Evolutionary conservation across 306 rosid genomes (phyloP), one percentile per base, ranked within the genome.

Genomic region (Comarum palustre): DNA sequence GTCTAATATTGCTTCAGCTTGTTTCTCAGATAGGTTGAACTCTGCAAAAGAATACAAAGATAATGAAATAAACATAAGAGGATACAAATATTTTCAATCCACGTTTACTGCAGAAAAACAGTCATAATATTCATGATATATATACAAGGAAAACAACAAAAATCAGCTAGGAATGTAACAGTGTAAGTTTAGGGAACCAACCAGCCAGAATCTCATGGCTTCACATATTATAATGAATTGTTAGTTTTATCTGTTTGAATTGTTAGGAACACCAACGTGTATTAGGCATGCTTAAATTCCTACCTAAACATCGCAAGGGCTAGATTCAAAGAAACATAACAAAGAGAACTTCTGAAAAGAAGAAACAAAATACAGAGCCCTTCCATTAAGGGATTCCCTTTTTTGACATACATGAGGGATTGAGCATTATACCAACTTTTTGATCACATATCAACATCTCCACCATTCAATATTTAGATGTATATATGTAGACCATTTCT

Each of bases 1-100:
- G 89, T 91, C 99, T 78, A 94, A 69, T 77, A 94, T 84, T 69
- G 99, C 97, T 77, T 94, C 99, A 73, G 99, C 92, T 88, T 94
- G 99, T 79, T 88, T 94, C 65, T 88, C 96, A 67, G 99, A 91
- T 48, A 94, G 90, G 82, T 65, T 82, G 76, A 88, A 88, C 78
- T 82, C 99, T 94, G 92, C 82, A 84, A 2, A 12, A 27, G 45
- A 75, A 39, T 48, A 66, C 24, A 54, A 13, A 1, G 69, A 45
- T 25, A 15, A 27, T 11, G 11, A 50, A 50, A 48, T 48, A 48
- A 46, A 46, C 6, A 46, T 14, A 46, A 17, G 24, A 16, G 20
- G 54, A 48, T 47, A 42, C 52, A 48, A 41, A 41, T 45, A 11
- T 19, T 11, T 4, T 45, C 24, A 45, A 66, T 52, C 50, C 11